Evolutionary conservation across 768 basidiomycete genomes (phyloP).

Genomic region (Nidularia sp.): DNA sequence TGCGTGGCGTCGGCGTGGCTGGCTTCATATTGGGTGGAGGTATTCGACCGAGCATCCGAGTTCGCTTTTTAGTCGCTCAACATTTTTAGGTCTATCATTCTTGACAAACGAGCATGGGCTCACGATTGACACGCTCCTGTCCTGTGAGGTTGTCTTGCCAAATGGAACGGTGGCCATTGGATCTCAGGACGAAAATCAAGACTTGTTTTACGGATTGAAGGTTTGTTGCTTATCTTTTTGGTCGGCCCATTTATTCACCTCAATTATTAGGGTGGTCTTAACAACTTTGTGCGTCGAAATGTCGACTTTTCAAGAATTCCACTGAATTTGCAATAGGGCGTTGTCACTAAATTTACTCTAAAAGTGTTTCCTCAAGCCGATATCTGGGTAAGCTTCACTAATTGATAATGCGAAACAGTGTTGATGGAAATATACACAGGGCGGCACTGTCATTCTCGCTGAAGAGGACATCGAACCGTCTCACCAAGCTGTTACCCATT

Average conservation of each 20-base stretch:
- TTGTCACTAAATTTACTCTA: not conserved
- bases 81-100: not conserved
- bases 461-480: not conserved
- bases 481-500: not conserved
- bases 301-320: not conserved
- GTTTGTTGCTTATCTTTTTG: not conserved
- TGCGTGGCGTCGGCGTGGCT: slow-evolving; percentile 42
- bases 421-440: not conserved
- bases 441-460: not conserved
- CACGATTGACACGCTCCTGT: not conserved
- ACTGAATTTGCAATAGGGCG: not conserved
- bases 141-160: not conserved
- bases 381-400: not conserved
- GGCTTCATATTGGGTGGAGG: slow-evolving; percentile 47
- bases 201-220: not conserved
- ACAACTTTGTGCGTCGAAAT: not conserved
- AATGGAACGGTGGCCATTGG: not conserved
- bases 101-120: not conserved
- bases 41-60: not conserved
- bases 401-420: not conserved
- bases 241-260: not conserved
- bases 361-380: not conserved
- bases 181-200: not conserved
- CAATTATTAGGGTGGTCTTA: not conserved
- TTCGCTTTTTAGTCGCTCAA: not conserved